Percentiles rank a stretch among this genome's conserved stretches.
Conservation (phyloP, 2,329 filamentous ascomycete species). For the Penicillium sp. region DNA sequence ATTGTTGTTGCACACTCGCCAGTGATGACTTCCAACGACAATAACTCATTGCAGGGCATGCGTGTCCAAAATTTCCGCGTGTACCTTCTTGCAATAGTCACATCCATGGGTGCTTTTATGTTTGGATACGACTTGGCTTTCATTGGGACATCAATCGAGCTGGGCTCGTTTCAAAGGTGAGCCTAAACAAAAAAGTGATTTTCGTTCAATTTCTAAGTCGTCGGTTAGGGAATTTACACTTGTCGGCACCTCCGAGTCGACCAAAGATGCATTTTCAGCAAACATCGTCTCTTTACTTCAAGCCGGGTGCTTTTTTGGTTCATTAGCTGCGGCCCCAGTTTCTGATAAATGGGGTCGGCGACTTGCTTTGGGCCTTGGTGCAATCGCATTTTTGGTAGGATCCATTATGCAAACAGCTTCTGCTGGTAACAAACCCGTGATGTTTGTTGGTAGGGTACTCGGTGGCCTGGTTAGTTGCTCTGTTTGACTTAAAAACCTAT, state of each 20-base stretch:
- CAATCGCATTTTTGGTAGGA: slow-evolving; percentile 61
- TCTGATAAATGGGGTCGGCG: slow-evolving; percentile 57
- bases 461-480: slow-evolving; percentile 27
- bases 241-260: slow-evolving; percentile 1
- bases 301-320: slow-evolving; percentile 17
- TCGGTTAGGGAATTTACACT: slow-evolving; percentile 14
- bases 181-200: background rate
- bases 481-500: background rate
- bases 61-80: slow-evolving; percentile 8
- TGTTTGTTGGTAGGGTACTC: slow-evolving; percentile 64
- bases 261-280: slow-evolving; percentile 12
- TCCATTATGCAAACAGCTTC: slow-evolving; percentile 65
- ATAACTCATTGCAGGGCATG: background rate
- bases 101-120: slow-evolving; percentile 20
- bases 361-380: slow-evolving; percentile 57
- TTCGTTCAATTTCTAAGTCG: background rate
- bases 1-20: background rate
- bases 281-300: slow-evolving; percentile 16
- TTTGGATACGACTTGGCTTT: slow-evolving; percentile 20
- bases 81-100: slow-evolving; percentile 15
- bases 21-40: background rate
- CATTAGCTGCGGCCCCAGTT: slow-evolving; percentile 38
- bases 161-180: slow-evolving; percentile 16
- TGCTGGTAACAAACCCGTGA: slow-evolving; percentile 58
- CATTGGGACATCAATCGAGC: slow-evolving; percentile 17